Evolutionary conservation across 768 basidiomycete genomes (phyloP).

Genomic region (Calvatia gigantea): DNA sequence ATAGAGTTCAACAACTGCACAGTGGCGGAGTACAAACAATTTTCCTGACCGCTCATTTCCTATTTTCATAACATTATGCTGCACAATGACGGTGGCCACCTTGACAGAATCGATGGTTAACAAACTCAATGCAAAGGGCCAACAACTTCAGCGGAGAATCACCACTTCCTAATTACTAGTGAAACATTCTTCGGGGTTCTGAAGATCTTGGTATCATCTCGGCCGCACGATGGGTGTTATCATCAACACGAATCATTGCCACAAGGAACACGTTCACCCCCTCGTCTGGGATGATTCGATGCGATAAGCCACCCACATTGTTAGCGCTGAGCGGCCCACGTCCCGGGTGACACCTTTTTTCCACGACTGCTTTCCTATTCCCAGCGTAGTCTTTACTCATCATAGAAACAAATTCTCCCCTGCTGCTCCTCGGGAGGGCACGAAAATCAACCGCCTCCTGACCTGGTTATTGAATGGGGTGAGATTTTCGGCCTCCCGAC

Average conservation of each 20-base stretch:
- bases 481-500: neutral
- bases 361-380: neutral
- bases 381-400: neutral
- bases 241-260: neutral
- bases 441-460: neutral
- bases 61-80: too few species aligned
- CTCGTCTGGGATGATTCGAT: neutral
- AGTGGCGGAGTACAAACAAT: too few species aligned
- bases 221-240: conserved; percentile 1
- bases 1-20: too few species aligned
- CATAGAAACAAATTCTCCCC: neutral
- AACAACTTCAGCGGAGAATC: neutral
- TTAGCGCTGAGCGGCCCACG: neutral
- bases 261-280: neutral
- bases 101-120: neutral
- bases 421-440: neutral
- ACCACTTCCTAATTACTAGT: neutral
- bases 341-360: neutral
- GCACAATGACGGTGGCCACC: neutral
- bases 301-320: neutral
- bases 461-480: neutral
- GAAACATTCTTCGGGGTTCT: conserved; percentile 4
- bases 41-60: too few species aligned
- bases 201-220: neutral
- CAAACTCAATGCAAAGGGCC: neutral